These are phyloP conservation scores for Ascochyta lentis DNA, from an alignment of 2,329 filamentous ascomycete genomes.

Conservation along the genomic window DNA sequence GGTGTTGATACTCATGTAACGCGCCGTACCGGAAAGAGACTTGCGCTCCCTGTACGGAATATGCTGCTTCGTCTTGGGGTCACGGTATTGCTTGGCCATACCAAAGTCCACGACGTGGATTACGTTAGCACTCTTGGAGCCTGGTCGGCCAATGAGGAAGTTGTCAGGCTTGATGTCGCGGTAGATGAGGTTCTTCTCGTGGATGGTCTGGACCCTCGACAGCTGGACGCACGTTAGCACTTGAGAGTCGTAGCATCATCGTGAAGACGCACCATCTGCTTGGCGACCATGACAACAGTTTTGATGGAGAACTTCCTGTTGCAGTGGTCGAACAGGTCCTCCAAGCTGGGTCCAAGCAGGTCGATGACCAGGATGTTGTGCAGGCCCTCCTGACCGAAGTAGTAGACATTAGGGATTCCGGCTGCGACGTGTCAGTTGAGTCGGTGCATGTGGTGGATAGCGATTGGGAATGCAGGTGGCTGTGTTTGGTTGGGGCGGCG, in stretches of 20 bases:
- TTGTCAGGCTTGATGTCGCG: constrained; percentile 99
- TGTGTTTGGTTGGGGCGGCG: neutral
- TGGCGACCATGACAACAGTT: constrained; percentile 98
- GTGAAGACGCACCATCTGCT: constrained; percentile 85
- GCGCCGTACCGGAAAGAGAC: constrained; percentile 91
- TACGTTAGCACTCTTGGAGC: constrained; percentile 93
- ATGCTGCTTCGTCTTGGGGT: constrained; percentile 98
- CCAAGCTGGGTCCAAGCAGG: constrained; percentile 89
- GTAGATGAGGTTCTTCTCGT: constrained; percentile 99
- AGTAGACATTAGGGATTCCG: constrained; percentile 99
- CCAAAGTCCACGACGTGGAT: constrained; percentile 99
- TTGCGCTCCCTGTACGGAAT: constrained; percentile 98
- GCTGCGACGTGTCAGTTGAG: constrained; percentile 60
- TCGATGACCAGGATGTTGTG: constrained; percentile 99
- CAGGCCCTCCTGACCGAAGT: constrained; percentile 96
- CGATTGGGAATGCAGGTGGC: neutral
- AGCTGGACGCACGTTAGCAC: constrained; percentile 60
- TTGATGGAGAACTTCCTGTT: constrained; percentile 94
- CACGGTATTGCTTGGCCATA: constrained; percentile 99
- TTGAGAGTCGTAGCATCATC: neutral
- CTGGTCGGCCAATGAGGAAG: constrained; percentile 92
- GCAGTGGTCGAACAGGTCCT: constrained; percentile 97
- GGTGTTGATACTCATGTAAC: constrained; percentile 99
- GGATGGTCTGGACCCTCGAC: constrained; percentile 89
- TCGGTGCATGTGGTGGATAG: neutral